Conservation (phyloP, 1,284 basidiomycete species). For the Puccinia coronata region DNA sequence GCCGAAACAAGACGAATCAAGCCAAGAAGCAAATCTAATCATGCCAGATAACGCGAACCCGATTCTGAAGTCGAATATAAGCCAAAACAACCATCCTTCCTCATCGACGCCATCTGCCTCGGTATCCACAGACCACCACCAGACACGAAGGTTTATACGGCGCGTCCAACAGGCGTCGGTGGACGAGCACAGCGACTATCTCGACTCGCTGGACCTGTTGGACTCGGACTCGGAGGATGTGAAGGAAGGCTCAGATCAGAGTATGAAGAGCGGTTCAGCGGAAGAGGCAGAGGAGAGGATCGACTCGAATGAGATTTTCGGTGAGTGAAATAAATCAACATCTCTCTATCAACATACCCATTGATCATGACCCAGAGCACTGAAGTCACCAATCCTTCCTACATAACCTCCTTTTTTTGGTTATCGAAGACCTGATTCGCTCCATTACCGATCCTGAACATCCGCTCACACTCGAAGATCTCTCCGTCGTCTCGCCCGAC, state of each 20-base stretch:
- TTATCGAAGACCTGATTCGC: constrained; percentile 80
- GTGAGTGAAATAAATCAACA: too few species aligned
- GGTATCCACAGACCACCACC: neutral
- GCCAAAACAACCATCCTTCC: neutral
- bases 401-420: too few species aligned
- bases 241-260: too few species aligned
- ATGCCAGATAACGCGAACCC: constrained; percentile 12
- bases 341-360: too few species aligned
- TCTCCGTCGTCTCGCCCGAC: constrained; percentile 86
- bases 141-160: neutral
- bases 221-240: too few species aligned
- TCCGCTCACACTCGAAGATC: constrained; percentile 88
- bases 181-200: neutral
- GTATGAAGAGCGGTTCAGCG: neutral
- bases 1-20: too few species aligned
- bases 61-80: constrained; percentile 9
- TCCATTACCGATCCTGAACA: constrained; percentile 96
- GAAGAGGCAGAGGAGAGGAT: constrained; percentile 33
- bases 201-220: neutral
- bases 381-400: too few species aligned
- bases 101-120: neutral
- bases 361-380: too few species aligned
- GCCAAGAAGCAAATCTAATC: too few species aligned
- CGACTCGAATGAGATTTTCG: constrained; percentile 21
- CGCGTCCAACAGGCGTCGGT: neutral